Conservation (phyloP, 139 green algal species). For the Coelastrella sp. region DNA sequence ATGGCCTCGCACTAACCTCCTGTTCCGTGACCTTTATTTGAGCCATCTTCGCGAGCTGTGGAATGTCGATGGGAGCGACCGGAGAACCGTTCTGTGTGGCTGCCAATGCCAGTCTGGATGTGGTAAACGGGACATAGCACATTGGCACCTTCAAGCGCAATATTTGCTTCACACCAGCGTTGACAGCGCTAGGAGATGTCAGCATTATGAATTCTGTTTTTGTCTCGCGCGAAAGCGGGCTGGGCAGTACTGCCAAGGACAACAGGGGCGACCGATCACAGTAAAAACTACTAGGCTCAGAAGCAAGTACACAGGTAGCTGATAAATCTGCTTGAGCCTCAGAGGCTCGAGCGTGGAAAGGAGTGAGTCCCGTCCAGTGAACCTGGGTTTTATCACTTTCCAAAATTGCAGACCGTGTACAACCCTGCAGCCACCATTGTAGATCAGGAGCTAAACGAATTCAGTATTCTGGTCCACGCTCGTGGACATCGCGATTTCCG, state of each 20-base stretch:
- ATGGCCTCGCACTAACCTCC: constrained; percentile 57
- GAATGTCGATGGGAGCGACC: constrained; percentile 61
- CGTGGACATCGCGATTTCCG: not conserved
- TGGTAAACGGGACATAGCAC: not conserved
- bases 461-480: not conserved
- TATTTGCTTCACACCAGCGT: not conserved
- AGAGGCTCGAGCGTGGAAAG: no score
- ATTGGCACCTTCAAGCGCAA: constrained; percentile 8
- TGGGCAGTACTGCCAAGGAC: no score
- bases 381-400: no score
- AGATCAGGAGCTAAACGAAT: no score
- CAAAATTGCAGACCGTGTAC: no score
- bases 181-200: not conserved
- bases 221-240: no score
- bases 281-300: no score
- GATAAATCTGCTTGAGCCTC: no score
- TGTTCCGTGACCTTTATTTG: constrained; percentile 71
- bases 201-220: not conserved
- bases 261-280: no score
- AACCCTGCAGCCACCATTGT: no score
- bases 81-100: not conserved
- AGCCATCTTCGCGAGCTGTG: constrained; percentile 73
- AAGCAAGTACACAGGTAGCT: no score
- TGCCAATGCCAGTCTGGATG: not conserved
- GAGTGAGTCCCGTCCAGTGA: no score